Base-by-base conservation (phyloP, 306 rosid species). In the Cucumis sativus region DNA sequence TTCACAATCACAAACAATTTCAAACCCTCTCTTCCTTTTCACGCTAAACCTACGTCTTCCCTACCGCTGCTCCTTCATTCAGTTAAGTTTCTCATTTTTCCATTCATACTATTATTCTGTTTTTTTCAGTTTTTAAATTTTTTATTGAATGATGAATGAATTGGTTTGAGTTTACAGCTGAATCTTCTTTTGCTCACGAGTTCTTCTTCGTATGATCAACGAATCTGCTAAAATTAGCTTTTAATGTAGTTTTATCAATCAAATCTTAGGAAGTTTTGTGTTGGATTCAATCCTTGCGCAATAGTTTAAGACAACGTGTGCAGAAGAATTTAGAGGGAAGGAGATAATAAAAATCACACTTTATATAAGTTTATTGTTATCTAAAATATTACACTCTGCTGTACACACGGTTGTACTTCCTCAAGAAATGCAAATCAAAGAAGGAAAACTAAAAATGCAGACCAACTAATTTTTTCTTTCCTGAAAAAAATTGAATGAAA, bases 321-420 rank as follows among this genome's bases (percentile, higher is more conserved):
- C 30, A 66, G 23, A 33, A 41, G 12, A 41, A 20, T 8, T 12
- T 41, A 68, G 30, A 40, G 20, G 52, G 56, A 11, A 21, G 13
- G 55, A 68, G 35, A 41, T 13, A 54, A 55, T 43, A 33, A 35
- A 74, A 56, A 75, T 75, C 78, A 75, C 78, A 33, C 78, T 75
- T 75, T 52, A 10, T 75, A 37, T 65, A 65, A 65, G 51, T 37
- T 65, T 65, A 72, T 72, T 72, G 61, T 72, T 39, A 28, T 28
- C 77, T 72, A 51, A 23, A 49, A 52, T 51, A 72, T 84, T 84
- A 86, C 92, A 88, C 84, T 81, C 88, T 77, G 84, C 97, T 94
- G 93, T 94, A 94, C 96, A 93, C 83, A 82, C 84, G 84, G 79
- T 63, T 77, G 86, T 84, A 84, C 88, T 87, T 84, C 80, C 71